Conservation (phyloP, 2,329 filamentous ascomycete genomes). For the Chaetomium globosum region DNA sequence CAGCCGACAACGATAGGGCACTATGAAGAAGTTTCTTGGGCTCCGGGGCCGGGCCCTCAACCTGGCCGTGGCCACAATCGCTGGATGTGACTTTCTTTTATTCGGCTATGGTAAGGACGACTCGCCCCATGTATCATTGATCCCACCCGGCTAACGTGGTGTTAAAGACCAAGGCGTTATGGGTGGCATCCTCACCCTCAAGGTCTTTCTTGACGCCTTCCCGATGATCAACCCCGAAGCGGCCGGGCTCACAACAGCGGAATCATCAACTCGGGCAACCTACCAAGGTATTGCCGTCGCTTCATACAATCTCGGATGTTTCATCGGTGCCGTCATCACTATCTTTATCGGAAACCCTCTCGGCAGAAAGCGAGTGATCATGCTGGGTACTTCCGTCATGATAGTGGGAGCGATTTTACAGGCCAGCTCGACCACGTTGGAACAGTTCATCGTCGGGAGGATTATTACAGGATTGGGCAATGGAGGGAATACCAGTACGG, state of each 20-base stretch:
- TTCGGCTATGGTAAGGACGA: conserved; percentile 55
- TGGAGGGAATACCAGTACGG: conserved; percentile 28
- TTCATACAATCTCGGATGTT: conserved; percentile 42
- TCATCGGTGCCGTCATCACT: conserved; percentile 38
- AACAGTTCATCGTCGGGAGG: conserved; percentile 54
- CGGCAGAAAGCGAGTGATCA: conserved; percentile 48
- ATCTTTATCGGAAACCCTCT: conserved; percentile 47
- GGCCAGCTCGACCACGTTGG: conserved; percentile 44
- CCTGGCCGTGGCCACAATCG: conserved; percentile 69
- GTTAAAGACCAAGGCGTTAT: conserved; percentile 71
- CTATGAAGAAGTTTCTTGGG: conserved; percentile 58
- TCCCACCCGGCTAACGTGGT: neutral
- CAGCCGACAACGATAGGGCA: neutral
- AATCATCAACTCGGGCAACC: conserved; percentile 17
- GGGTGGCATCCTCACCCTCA: conserved; percentile 72
- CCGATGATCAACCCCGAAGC: conserved; percentile 56
- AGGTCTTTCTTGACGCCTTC: conserved; percentile 59
- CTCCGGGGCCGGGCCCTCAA: conserved; percentile 67
- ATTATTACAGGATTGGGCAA: conserved; percentile 38
- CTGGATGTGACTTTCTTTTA: conserved; percentile 71
- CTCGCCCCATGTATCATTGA: neutral
- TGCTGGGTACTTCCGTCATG: conserved; percentile 48
- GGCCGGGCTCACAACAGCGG: conserved; percentile 8
- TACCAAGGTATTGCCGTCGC: conserved; percentile 31
- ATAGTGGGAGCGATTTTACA: conserved; percentile 49